Conservation (phyloP, 2,329 filamentous ascomycete species). For the Pyricularia grisea region DNA sequence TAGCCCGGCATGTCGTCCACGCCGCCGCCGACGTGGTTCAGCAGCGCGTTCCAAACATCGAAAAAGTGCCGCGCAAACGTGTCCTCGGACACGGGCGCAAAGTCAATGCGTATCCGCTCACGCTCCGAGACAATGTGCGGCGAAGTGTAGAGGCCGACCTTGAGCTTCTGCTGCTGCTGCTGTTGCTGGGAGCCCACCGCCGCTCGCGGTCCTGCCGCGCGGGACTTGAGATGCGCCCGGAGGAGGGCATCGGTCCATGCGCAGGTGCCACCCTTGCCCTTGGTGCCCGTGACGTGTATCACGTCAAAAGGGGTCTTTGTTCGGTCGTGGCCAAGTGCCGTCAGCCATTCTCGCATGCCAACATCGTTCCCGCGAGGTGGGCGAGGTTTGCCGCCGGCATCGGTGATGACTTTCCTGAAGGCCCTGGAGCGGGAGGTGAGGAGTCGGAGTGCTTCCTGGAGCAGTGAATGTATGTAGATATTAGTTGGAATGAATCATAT, state of each 20-base stretch:
- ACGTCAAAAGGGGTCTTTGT: not conserved
- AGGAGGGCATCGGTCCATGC: slow-evolving; percentile 4
- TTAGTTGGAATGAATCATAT: not conserved
- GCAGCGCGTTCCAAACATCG: slow-evolving; percentile 1
- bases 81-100: not conserved
- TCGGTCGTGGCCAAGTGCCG: not conserved
- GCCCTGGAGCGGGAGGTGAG: not conserved
- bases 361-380: slow-evolving; percentile 13
- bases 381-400: slow-evolving; percentile 7
- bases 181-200: not conserved
- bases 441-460: not conserved
- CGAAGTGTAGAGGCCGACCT: slow-evolving; percentile 4
- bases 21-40: not conserved
- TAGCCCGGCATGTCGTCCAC: slow-evolving; percentile 3
- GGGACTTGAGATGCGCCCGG: slow-evolving; percentile 1
- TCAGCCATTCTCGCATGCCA: slow-evolving; percentile 13
- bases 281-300: slow-evolving; percentile 5
- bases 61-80: slow-evolving; percentile 2
- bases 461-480: not conserved
- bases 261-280: slow-evolving; percentile 2
- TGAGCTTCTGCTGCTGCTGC: not conserved
- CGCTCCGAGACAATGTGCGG: slow-evolving; percentile 1
- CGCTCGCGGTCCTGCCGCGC: not conserved
- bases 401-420: slow-evolving; percentile 4
- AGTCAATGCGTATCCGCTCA: not conserved